phyloP scores from a whole-genome alignment of 164 flowering plant species.

The Protea cynaroides region DNA sequence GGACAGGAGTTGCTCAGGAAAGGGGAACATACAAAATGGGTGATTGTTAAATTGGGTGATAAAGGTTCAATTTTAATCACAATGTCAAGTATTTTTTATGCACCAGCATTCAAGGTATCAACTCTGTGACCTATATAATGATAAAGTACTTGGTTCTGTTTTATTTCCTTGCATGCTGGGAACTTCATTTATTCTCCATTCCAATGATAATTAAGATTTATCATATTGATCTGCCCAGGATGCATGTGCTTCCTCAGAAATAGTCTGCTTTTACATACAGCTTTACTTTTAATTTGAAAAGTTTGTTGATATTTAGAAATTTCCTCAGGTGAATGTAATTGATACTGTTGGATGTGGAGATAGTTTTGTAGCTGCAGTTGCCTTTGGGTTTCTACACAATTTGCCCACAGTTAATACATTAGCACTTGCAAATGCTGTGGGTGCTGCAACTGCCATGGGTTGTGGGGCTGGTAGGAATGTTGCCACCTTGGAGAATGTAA shows the following conservation, averaged over 20 bases:
- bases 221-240: not conserved
- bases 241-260: no score
- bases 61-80: slow-evolving; percentile 79
- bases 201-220: not conserved
- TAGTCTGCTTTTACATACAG: not conserved
- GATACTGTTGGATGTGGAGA: slow-evolving; percentile 99
- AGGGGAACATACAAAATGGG: slow-evolving; percentile 80
- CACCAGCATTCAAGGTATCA: slow-evolving; percentile 90
- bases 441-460: slow-evolving; percentile 98
- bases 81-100: slow-evolving; percentile 58
- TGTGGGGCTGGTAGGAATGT: slow-evolving; percentile 97
- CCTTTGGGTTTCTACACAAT: slow-evolving; percentile 66
- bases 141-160: not conserved
- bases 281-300: not conserved
- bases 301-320: not conserved
- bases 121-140: no score
- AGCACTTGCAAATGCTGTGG: slow-evolving; percentile 89
- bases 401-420: slow-evolving; percentile 57
- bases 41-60: slow-evolving; percentile 84
- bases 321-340: slow-evolving; percentile 70
- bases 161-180: not conserved
- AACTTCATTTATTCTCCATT: not conserved
- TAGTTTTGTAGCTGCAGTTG: slow-evolving; percentile 91
- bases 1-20: slow-evolving; percentile 71
- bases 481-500: slow-evolving; percentile 53